phyloP scores from a whole-genome alignment of 225 moss, liverwort and hornwort species.

The Bryoerythrophyllum caledonicum region DNA sequence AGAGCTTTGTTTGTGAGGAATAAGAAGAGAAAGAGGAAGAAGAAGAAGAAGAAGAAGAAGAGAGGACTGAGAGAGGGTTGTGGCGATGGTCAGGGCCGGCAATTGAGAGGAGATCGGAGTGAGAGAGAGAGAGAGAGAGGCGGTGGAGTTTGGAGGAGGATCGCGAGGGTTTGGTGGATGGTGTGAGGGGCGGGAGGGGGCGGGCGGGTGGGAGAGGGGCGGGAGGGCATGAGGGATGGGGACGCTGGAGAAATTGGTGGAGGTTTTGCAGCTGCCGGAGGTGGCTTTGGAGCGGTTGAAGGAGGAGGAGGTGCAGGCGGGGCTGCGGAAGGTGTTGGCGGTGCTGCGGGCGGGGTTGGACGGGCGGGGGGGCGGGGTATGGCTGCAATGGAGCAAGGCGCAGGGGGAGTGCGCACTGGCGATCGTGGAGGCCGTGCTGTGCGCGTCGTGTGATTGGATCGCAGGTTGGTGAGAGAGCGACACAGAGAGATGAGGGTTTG shows the following conservation, averaged over 20 bases:
- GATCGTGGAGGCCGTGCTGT: slow-evolving; percentile 81
- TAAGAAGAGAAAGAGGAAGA: too few relatives aligned
- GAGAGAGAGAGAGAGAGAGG: too few relatives aligned
- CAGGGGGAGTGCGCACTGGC: slow-evolving; percentile 91
- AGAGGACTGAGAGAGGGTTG: too few relatives aligned
- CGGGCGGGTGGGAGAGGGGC: not conserved
- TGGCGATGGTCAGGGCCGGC: too few relatives aligned
- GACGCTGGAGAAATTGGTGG: slow-evolving; percentile 96
- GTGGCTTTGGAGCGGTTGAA: slow-evolving; percentile 68
- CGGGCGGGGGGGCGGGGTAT: slow-evolving; percentile 41
- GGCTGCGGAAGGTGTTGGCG: slow-evolving; percentile 73
- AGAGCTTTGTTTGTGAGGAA: too few relatives aligned
- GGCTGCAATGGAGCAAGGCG: slow-evolving; percentile 71
- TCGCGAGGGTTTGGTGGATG: not conserved
- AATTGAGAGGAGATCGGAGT: too few relatives aligned
- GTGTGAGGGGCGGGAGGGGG: not conserved
- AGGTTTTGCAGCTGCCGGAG: slow-evolving; percentile 80
- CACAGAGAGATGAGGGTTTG: not conserved
- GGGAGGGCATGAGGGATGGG: slow-evolving; percentile 52
- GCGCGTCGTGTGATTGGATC: slow-evolving; percentile 81
- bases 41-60: too few relatives aligned
- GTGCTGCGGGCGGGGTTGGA: slow-evolving; percentile 78
- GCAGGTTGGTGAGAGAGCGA: slow-evolving; percentile 54
- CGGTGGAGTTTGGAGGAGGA: too few relatives aligned
- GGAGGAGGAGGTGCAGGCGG: slow-evolving; percentile 83